Conservation (phyloP, 805 yeast species). For the Pichia exigua region DNA sequence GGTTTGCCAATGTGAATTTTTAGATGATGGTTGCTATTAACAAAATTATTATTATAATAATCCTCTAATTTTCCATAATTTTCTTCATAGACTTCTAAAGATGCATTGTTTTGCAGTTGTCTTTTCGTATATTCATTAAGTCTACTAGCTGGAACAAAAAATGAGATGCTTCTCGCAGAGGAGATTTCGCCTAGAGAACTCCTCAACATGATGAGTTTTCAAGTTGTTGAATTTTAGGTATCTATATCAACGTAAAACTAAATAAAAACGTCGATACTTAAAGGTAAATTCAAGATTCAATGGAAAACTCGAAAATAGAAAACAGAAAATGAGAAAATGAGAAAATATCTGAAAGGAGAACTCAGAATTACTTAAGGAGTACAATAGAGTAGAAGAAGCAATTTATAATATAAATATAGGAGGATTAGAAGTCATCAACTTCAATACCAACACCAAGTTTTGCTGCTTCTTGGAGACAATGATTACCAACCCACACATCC, state of each 20-base stretch:
- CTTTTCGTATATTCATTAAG: slow-evolving; percentile 9
- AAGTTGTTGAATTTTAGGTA: neutral
- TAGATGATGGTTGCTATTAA: neutral
- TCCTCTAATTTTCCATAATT: slow-evolving; percentile 4
- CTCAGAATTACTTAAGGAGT: neutral
- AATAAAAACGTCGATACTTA: neutral
- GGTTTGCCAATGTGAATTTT: neutral
- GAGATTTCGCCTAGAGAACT: neutral
- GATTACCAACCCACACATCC: slow-evolving; percentile 50
- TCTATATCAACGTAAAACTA: neutral
- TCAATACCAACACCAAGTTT: slow-evolving; percentile 24
- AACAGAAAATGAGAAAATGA: no score
- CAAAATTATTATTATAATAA: neutral
- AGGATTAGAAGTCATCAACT: slow-evolving; percentile 25
- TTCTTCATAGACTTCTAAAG: slow-evolving; percentile 3
- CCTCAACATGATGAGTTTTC: neutral
- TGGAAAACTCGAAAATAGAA: neutral
- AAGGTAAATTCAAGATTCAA: neutral
- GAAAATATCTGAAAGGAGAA: neutral
- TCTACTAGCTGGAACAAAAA: slow-evolving; percentile 11
- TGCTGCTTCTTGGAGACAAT: slow-evolving; percentile 29
- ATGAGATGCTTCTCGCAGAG: slow-evolving; percentile 2
- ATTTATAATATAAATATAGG: neutral
- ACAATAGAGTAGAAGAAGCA: neutral
- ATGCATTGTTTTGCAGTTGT: slow-evolving; percentile 6